These are phyloP conservation scores for Allium fistulosum DNA, from an alignment of 106 monocot species.

Conservation along the genomic window DNA sequence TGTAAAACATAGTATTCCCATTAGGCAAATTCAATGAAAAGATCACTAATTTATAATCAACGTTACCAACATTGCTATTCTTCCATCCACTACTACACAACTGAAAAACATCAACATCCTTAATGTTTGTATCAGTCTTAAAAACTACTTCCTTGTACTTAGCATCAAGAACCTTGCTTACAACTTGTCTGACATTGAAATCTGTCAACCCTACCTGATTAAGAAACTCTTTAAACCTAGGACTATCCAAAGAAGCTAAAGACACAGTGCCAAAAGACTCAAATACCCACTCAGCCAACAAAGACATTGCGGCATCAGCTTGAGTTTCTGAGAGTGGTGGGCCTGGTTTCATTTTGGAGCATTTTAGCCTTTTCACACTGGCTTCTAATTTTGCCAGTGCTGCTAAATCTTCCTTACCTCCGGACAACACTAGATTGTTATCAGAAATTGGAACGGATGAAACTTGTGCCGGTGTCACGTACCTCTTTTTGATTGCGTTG, in stretches of 20 bases:
- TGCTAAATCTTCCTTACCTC: slow-evolving; percentile 47
- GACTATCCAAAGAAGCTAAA: slow-evolving; percentile 23
- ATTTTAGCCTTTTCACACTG: slow-evolving; percentile 39
- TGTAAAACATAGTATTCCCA: slow-evolving; percentile 41
- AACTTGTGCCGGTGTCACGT: background rate
- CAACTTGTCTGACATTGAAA: slow-evolving; percentile 15
- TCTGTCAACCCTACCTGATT: slow-evolving; percentile 31
- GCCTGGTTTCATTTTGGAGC: slow-evolving; percentile 23
- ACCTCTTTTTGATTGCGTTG: slow-evolving; percentile 1
- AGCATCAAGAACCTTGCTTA: slow-evolving; percentile 25
- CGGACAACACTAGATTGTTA: background rate
- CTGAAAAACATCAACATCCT: slow-evolving; percentile 48
- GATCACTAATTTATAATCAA: slow-evolving; percentile 12
- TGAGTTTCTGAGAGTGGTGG: slow-evolving; percentile 25
- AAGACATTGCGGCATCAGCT: slow-evolving; percentile 21
- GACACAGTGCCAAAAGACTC: slow-evolving; percentile 31
- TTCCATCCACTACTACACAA: slow-evolving; percentile 37
- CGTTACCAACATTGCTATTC: slow-evolving; percentile 10
- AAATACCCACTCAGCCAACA: slow-evolving; percentile 35
- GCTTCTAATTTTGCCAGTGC: slow-evolving; percentile 56
- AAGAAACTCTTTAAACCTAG: slow-evolving; percentile 36
- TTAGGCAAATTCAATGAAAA: slow-evolving; percentile 47
- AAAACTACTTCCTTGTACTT: slow-evolving; percentile 12
- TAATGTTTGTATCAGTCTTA: slow-evolving; percentile 26
- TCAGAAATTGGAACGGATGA: slow-evolving; percentile 2